A percentile compares a stretch with the other conserved stretches of the same genome.
Evolutionary conservation across 805 yeast genomes (phyloP).

Genomic region (Pichia nakasei): DNA sequence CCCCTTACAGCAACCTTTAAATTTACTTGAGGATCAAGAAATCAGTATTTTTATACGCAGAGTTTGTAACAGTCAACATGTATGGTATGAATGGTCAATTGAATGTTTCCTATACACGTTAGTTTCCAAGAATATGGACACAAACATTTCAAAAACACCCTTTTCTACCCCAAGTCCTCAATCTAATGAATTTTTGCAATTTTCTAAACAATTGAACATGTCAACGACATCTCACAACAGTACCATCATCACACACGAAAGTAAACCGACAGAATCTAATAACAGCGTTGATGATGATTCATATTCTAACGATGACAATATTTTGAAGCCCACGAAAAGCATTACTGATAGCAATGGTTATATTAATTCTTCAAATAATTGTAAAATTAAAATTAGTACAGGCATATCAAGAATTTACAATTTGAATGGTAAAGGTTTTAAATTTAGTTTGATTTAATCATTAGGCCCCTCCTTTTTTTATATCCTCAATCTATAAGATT

Average conservation of each 20-base stretch:
- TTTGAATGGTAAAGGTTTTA: constrained; percentile 24
- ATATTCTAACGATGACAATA: neutral
- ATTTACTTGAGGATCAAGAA: constrained; percentile 45
- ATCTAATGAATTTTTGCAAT: neutral
- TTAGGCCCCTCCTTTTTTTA: too few species aligned
- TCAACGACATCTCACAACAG: neutral
- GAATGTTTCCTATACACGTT: constrained; percentile 40
- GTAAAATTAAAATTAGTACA: constrained; percentile 35
- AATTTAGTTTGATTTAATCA: neutral
- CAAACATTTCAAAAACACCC: neutral
- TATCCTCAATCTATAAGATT: too few species aligned
- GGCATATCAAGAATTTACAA: constrained; percentile 34
- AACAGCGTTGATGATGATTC: neutral
- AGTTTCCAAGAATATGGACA: neutral
- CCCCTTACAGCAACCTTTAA: constrained; percentile 48
- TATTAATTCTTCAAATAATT: constrained; percentile 3
- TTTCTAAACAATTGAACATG: neutral
- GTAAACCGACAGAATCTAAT: neutral
- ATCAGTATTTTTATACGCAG: constrained; percentile 45
- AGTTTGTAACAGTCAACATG: constrained; percentile 29
- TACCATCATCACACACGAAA: neutral
- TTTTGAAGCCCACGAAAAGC: neutral
- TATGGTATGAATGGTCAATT: constrained; percentile 65
- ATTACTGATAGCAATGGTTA: neutral
- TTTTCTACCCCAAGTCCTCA: neutral